Conservation (phyloP, 495 filamentous ascomycete genomes). For the Barbatosphaeria neglecta region DNA sequence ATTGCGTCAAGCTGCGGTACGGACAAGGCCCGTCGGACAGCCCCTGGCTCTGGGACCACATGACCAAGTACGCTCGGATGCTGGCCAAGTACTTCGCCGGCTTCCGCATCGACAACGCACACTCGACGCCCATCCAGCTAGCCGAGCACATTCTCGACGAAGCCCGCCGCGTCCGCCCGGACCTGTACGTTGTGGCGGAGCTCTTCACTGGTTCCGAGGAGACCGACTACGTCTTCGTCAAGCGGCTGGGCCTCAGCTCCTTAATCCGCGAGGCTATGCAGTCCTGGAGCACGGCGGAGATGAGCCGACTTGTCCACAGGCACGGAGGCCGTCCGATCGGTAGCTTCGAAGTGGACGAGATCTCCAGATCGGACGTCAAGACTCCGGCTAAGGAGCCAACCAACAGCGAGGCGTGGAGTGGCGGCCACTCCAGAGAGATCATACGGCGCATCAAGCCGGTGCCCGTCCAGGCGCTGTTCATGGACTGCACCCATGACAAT, state of each 20-base stretch:
- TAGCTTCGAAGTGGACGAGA: constrained; percentile 77
- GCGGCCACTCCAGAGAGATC: constrained; percentile 32
- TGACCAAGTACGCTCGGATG: constrained; percentile 81
- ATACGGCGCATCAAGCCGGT: constrained; percentile 65
- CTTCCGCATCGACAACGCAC: constrained; percentile 97
- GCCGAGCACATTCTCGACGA: constrained; percentile 91
- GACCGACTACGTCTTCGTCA: constrained; percentile 91
- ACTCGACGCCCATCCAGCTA: constrained; percentile 88
- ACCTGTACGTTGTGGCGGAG: constrained; percentile 87
- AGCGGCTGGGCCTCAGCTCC: constrained; percentile 77
- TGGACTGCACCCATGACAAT: constrained; percentile 99
- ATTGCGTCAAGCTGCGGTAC: constrained; percentile 96
- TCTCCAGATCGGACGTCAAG: constrained; percentile 24
- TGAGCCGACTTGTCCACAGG: constrained; percentile 85
- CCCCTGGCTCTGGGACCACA: constrained; percentile 90
- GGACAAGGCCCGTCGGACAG: constrained; percentile 70
- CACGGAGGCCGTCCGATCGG: constrained; percentile 92
- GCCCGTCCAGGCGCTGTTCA: constrained; percentile 87
- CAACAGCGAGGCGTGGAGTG: constrained; percentile 6
- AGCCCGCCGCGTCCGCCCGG: constrained; percentile 75
- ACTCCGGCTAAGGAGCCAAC: constrained; percentile 10
- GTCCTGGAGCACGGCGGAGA: constrained; percentile 85
- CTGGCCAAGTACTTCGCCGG: constrained; percentile 94
- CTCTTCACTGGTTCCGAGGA: constrained; percentile 94
- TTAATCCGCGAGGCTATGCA: constrained; percentile 97